Evolutionary conservation across 2,329 filamentous ascomycete species (phyloP).

Genomic region (Neocucurbitaria cava): DNA sequence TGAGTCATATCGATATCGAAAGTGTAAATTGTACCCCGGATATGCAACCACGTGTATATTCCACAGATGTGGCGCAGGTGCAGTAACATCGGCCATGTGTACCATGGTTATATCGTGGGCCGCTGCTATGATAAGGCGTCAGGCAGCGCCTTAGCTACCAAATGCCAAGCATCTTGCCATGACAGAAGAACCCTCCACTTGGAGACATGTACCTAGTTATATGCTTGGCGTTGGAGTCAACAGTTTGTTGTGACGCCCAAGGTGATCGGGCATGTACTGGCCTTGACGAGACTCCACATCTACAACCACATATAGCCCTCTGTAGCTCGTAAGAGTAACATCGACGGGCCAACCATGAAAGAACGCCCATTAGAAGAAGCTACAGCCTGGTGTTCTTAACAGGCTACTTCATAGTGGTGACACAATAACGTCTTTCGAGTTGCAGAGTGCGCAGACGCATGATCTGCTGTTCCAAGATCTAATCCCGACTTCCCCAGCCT

Average conservation of each 20-base stretch:
- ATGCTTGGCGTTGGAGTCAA: background rate
- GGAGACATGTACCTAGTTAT: background rate
- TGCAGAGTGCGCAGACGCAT: background rate
- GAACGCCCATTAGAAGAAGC: background rate
- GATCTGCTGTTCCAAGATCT: constrained; percentile 10
- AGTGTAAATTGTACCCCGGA: background rate
- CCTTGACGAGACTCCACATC: background rate
- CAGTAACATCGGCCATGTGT: background rate
- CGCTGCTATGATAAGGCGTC: background rate
- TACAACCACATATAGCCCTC: background rate
- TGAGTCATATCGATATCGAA: background rate
- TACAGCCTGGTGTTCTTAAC: background rate
- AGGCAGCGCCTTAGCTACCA: background rate
- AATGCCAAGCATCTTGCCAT: background rate
- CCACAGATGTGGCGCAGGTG: background rate
- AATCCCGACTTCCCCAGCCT: constrained; percentile 10
- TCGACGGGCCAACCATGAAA: background rate
- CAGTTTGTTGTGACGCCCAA: background rate
- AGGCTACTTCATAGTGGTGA: background rate
- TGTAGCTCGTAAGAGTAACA: background rate
- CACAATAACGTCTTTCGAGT: background rate
- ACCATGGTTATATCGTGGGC: background rate
- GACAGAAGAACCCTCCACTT: background rate
- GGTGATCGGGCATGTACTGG: background rate
- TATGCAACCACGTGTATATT: background rate